Evolutionary conservation across 2,329 filamentous ascomycete species (phyloP).

Genomic region (Aspergillus sp.): DNA sequence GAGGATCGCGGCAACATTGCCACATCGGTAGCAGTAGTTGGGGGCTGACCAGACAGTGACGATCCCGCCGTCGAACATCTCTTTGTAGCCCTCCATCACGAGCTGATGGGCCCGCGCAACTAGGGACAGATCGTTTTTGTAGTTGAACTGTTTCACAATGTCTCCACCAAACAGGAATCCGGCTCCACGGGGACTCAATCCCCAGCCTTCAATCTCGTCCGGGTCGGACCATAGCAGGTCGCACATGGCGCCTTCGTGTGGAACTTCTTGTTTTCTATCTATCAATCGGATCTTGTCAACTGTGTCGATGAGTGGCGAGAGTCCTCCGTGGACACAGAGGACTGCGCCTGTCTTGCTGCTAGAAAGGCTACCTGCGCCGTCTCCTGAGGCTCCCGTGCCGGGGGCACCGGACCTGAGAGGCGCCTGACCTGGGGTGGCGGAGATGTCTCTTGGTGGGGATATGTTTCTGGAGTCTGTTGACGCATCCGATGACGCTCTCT

Average conservation of each 20-base stretch:
- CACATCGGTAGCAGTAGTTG: constrained; percentile 96
- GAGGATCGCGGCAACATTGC: constrained; percentile 90
- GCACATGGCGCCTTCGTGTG: constrained; percentile 97
- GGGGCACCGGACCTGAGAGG: constrained; percentile 63
- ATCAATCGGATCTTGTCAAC: constrained; percentile 94
- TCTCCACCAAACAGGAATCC: constrained; percentile 96
- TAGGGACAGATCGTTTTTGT: constrained; percentile 94
- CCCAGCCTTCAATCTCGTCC: constrained; percentile 98
- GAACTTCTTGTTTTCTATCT: constrained; percentile 96
- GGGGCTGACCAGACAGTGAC: constrained; percentile 97
- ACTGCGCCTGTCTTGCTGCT: constrained; percentile 69
- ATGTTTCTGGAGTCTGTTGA: constrained; percentile 33
- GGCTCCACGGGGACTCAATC: constrained; percentile 88
- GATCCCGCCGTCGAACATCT: constrained; percentile 95
- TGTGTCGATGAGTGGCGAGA: constrained; percentile 85
- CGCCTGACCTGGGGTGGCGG: constrained; percentile 39
- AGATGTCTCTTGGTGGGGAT: constrained; percentile 38
- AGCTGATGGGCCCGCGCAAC: constrained; percentile 96
- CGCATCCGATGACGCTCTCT: constrained; percentile 25
- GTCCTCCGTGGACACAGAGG: constrained; percentile 89
- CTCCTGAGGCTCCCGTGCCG: constrained; percentile 72
- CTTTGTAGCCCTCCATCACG: constrained; percentile 99
- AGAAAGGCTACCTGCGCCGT: constrained; percentile 49
- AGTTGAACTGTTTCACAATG: constrained; percentile 97
- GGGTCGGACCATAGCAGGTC: constrained; percentile 97